These are phyloP conservation scores for Pseudonectria foliicola DNA, from an alignment of 2,329 filamentous ascomycete species.

Conservation along the genomic window DNA sequence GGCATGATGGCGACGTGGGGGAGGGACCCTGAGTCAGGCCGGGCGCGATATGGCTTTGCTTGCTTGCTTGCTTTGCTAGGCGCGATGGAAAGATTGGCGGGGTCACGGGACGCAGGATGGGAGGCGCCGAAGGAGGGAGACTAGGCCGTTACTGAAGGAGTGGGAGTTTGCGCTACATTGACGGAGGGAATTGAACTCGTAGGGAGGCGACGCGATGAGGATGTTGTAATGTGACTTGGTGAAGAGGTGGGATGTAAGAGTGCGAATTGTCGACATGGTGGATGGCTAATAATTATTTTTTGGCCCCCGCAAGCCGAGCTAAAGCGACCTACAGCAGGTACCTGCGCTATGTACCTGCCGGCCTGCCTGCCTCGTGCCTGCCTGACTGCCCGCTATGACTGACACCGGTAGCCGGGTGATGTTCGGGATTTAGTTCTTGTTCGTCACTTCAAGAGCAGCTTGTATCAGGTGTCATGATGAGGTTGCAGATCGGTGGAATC, in stretches of 20 bases:
- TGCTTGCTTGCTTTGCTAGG: conserved; percentile 6
- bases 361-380: too few species aligned
- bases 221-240: conserved; percentile 1
- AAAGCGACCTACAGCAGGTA: conserved; percentile 2
- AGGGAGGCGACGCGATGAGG: conserved; percentile 1
- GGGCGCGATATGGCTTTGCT: too few species aligned
- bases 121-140: conserved; percentile 1
- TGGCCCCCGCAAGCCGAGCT: conserved; percentile 14
- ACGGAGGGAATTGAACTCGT: conserved; percentile 9
- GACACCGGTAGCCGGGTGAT: conserved; percentile 4
- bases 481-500: conserved; percentile 1
- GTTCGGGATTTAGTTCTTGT: conserved; percentile 1
- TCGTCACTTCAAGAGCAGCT: too few species aligned
- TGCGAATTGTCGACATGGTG: conserved; percentile 8
- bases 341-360: too few species aligned
- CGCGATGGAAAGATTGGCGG: not conserved
- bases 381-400: too few species aligned
- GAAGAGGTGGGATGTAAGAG: not conserved
- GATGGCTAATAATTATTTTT: conserved; percentile 21
- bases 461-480: too few species aligned
- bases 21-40: not conserved
- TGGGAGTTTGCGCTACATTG: conserved; percentile 20
- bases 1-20: conserved; percentile 16
- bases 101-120: conserved; percentile 3
- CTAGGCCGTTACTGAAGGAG: not conserved